Conservation (phyloP, 2,329 filamentous ascomycete genomes). For the Xylariaceae sp. region DNA sequence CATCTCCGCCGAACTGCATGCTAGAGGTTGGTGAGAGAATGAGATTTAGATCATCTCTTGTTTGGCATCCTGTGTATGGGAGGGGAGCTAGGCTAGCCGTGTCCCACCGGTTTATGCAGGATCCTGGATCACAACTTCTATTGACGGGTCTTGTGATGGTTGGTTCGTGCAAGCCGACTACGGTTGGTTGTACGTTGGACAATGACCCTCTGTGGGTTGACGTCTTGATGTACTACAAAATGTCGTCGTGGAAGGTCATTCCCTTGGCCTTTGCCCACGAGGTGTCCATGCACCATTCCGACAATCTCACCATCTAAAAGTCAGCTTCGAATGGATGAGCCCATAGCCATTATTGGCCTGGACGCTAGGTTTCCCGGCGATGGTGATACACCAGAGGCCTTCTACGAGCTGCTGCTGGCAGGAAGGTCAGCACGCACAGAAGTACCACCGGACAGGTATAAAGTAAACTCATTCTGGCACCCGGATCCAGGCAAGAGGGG, state of each 20-base stretch:
- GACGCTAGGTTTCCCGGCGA: slow-evolving; percentile 38
- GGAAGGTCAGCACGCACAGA: slow-evolving; percentile 37
- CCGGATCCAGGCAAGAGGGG: slow-evolving; percentile 37
- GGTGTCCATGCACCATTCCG: not conserved
- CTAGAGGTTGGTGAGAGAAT: slow-evolving; percentile 1
- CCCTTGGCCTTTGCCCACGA: not conserved
- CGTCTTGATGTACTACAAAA: slow-evolving; percentile 6
- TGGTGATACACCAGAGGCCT: slow-evolving; percentile 34
- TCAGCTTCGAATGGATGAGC: slow-evolving; percentile 27
- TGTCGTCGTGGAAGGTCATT: not conserved
- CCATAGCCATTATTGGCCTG: slow-evolving; percentile 38
- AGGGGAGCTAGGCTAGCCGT: not conserved
- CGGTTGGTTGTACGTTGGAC: slow-evolving; percentile 2
- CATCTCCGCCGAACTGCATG: slow-evolving; percentile 8
- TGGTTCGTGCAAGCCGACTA: not conserved
- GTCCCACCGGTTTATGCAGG: too few species aligned
- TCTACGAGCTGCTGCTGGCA: slow-evolving; percentile 39
- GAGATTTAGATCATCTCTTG: slow-evolving; percentile 6
- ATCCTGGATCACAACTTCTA: not conserved
- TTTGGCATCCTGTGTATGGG: not conserved
- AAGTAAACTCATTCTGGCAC: slow-evolving; percentile 41
- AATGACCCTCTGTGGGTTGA: not conserved
- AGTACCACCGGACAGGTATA: slow-evolving; percentile 39
- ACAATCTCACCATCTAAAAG: not conserved
- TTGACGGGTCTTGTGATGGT: slow-evolving; percentile 3